These are phyloP conservation scores for Phaeodactylum tricornutum DNA, from an alignment of 108 stramenopile species.

Conservation along the genomic window DNA sequence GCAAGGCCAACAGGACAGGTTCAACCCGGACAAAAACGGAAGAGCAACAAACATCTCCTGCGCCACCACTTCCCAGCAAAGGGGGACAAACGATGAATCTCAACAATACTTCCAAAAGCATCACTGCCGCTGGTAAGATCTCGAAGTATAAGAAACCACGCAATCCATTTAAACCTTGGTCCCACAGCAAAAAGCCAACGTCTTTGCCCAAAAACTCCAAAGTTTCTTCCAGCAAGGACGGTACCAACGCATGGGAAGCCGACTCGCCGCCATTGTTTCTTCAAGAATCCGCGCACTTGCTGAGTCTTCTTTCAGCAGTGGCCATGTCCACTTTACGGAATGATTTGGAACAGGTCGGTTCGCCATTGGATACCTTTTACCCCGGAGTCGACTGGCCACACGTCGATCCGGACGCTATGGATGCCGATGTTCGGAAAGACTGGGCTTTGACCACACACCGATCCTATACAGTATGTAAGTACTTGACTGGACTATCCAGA, in stretches of 20 bases:
- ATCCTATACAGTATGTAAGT: slow-evolving; percentile 13
- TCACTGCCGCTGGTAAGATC: not conserved
- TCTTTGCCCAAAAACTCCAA: not conserved
- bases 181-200: not conserved
- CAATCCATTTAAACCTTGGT: too few relatives aligned
- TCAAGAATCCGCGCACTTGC: slow-evolving; percentile 58
- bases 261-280: slow-evolving; percentile 30
- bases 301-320: slow-evolving; percentile 51
- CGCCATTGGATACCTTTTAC: slow-evolving; percentile 41
- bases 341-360: slow-evolving; percentile 55
- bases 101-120: not conserved
- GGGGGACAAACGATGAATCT: not conserved
- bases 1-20: not conserved
- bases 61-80: too few relatives aligned
- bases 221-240: not conserved
- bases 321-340: slow-evolving; percentile 54
- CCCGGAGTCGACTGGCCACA: slow-evolving; percentile 53
- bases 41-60: too few relatives aligned
- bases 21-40: not conserved
- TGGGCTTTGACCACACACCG: slow-evolving; percentile 12
- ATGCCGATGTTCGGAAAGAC: slow-evolving; percentile 30
- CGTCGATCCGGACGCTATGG: slow-evolving; percentile 43
- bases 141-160: not conserved
- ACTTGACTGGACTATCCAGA: slow-evolving; percentile 36
- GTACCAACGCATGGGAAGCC: not conserved